Conservation (phyloP, 192 early-diverging fungal genomes). For the Coemansia sp. region DNA sequence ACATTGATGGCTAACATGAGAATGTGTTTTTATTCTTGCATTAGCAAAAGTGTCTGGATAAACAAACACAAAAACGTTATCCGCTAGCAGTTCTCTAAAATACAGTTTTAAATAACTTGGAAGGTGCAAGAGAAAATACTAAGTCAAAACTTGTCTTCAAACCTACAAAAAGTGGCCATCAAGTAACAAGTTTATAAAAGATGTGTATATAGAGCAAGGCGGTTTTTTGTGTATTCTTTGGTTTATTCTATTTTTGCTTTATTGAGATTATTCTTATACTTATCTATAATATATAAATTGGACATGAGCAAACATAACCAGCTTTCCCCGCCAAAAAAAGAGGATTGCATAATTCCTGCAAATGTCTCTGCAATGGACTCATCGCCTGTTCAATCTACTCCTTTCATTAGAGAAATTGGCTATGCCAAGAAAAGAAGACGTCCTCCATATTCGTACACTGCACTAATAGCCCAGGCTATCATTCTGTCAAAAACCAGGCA, state of each 20-base stretch:
- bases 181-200: neutral
- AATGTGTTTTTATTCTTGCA: neutral
- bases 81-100: neutral
- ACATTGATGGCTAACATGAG: neutral
- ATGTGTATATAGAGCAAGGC: neutral
- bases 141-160: neutral
- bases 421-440: slow-evolving; percentile 45
- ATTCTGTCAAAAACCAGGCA: slow-evolving; percentile 56
- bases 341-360: neutral
- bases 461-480: slow-evolving; percentile 83
- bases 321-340: neutral
- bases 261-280: neutral
- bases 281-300: neutral
- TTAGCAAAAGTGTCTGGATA: neutral
- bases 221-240: neutral
- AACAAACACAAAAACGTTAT: slow-evolving; percentile 10
- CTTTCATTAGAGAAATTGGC: neutral
- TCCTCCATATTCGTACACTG: slow-evolving; percentile 83
- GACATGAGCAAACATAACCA: neutral
- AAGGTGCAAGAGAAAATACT: too few relatives aligned
- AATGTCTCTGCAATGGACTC: neutral
- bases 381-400: neutral
- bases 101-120: too few relatives aligned
- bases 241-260: neutral
- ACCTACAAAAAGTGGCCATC: slow-evolving; percentile 1